phyloP scores from a whole-genome alignment of 2,329 filamentous ascomycete genomes.

The Stenocarpella maydis region DNA sequence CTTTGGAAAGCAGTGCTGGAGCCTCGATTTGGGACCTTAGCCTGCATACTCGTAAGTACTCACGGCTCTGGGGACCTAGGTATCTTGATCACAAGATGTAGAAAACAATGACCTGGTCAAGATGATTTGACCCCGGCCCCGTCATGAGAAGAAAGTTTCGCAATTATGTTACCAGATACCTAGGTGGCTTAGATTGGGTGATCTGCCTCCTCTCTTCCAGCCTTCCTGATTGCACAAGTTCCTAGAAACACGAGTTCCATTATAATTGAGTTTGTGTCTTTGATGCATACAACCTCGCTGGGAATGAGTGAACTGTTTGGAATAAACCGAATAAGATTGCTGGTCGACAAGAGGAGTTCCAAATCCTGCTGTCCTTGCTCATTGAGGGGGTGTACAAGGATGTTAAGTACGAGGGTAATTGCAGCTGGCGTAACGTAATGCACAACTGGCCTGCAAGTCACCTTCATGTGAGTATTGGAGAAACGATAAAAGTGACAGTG shows the following conservation, averaged over 20 bases:
- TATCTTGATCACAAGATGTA: neutral
- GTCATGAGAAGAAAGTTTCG: neutral
- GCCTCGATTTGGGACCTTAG: no score
- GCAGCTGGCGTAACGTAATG: slow-evolving; percentile 1
- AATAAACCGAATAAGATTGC: neutral
- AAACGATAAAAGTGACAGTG: neutral
- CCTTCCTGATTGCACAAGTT: slow-evolving; percentile 1
- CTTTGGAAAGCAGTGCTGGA: neutral
- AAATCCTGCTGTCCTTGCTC: neutral
- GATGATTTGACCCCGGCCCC: neutral
- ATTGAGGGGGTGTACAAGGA: neutral
- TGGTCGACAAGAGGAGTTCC: neutral
- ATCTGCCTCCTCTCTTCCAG: neutral
- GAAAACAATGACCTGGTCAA: neutral
- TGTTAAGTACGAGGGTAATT: neutral
- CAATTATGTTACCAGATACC: neutral
- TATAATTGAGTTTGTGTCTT: neutral
- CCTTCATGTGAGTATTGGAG: neutral
- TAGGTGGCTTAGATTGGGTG: neutral
- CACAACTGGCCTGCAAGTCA: neutral
- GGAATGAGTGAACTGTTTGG: neutral
- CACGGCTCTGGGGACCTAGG: no score
- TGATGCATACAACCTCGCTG: neutral
- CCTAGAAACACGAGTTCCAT: slow-evolving; percentile 4
- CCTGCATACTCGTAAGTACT: no score